These are phyloP conservation scores for Picea sitchensis DNA, from an alignment of 75 land plant species.

Conservation along the genomic window DNA sequence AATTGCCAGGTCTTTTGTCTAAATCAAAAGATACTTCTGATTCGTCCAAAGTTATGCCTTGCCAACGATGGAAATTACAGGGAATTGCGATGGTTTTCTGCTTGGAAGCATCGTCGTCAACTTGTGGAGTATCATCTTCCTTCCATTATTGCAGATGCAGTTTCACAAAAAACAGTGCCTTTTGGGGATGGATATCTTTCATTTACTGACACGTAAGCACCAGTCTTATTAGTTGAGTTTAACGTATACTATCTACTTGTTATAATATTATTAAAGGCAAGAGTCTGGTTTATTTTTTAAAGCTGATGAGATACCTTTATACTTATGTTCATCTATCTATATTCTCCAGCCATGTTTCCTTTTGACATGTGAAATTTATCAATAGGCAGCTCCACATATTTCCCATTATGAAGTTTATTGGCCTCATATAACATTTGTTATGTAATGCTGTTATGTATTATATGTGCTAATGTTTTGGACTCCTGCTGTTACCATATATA, in stretches of 20 bases:
- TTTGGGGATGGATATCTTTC: constrained; percentile 93
- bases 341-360: not conserved
- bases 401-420: not conserved
- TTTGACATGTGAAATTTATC: not conserved
- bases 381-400: not conserved
- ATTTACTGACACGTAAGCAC: constrained; percentile 78
- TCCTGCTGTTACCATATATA: not conserved
- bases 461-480: not conserved
- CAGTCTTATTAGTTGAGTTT: not conserved
- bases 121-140: constrained; percentile 79
- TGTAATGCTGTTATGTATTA: not conserved
- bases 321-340: not conserved
- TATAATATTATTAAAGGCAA: not conserved
- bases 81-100: constrained; percentile 92
- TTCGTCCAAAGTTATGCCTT: constrained; percentile 92
- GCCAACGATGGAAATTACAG: constrained; percentile 99
- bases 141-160: constrained; percentile 43
- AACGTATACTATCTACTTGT: too few species aligned
- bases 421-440: not conserved
- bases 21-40: constrained; percentile 76
- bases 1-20: constrained; percentile 92
- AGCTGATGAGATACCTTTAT: not conserved
- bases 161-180: constrained; percentile 62
- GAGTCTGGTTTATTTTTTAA: not conserved
- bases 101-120: constrained; percentile 82